phyloP scores from a whole-genome alignment of 2,329 filamentous ascomycete species.

The Ophiostoma pallidulum region DNA sequence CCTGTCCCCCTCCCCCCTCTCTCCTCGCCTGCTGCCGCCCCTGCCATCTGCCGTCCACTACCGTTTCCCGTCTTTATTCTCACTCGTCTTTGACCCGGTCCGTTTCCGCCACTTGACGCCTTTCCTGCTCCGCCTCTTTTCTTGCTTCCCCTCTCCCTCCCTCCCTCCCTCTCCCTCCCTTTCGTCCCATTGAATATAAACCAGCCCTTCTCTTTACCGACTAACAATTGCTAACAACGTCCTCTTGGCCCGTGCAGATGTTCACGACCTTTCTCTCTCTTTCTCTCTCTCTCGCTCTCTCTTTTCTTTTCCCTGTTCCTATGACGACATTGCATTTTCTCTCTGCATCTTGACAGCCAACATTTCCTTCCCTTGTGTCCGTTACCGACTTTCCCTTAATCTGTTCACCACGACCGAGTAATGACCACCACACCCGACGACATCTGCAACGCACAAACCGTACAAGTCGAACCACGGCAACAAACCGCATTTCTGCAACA shows the following conservation, averaged over 20 bases:
- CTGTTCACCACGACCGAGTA: conserved; percentile 12
- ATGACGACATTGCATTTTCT: not conserved
- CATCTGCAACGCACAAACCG: not conserved
- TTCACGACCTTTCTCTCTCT: not conserved
- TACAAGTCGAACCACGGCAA: not conserved
- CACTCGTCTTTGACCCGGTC: not conserved
- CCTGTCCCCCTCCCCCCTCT: not conserved
- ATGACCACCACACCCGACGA: conserved; percentile 9
- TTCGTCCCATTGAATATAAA: not conserved
- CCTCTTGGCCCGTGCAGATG: not conserved
- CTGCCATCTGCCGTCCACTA: not conserved
- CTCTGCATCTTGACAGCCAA: not conserved
- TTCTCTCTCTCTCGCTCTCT: not conserved
- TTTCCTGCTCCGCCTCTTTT: not conserved
- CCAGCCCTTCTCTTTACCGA: not conserved
- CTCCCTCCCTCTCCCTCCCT: not conserved
- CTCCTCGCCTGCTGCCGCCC: not conserved
- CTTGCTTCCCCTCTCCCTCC: conserved; percentile 1
- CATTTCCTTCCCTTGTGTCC: not conserved
- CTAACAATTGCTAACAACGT: too few relatives aligned
- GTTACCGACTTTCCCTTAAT: not conserved
- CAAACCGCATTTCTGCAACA: not conserved
- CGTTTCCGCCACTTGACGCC: not conserved
- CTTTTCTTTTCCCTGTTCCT: not conserved
- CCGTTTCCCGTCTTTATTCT: not conserved